These are phyloP conservation scores for Cucumis hystrix DNA, from an alignment of 306 rosid genomes.

Conservation along the genomic window DNA sequence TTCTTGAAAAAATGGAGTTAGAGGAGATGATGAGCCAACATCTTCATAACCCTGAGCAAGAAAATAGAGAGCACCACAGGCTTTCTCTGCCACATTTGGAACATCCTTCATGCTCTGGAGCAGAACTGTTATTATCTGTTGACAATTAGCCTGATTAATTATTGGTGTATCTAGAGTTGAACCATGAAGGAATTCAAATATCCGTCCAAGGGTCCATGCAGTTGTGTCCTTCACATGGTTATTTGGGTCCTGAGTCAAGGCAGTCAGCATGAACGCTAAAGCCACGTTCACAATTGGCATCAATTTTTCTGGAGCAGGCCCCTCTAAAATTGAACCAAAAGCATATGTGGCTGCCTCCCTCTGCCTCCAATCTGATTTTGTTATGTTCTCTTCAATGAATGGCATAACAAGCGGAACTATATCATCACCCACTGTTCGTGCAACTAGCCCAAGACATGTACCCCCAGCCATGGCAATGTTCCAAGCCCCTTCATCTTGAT, in stretches of 20 bases:
- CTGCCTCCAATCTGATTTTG: slow-evolving; percentile 88
- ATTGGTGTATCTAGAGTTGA: slow-evolving; percentile 68
- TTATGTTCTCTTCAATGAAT: slow-evolving; percentile 77
- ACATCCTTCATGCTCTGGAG: slow-evolving; percentile 88
- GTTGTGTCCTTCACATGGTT: slow-evolving; percentile 93
- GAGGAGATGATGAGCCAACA: slow-evolving; percentile 44
- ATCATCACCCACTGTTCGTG: slow-evolving; percentile 86
- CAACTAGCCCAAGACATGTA: slow-evolving; percentile 86
- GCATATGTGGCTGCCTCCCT: slow-evolving; percentile 96
- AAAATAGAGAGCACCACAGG: slow-evolving; percentile 90
- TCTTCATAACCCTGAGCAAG: slow-evolving; percentile 93
- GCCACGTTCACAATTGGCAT: slow-evolving; percentile 69
- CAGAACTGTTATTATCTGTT: slow-evolving; percentile 66
- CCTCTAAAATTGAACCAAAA: slow-evolving; percentile 88
- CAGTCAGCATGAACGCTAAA: slow-evolving; percentile 65
- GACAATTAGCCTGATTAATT: slow-evolving; percentile 61
- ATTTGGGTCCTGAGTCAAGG: slow-evolving; percentile 65
- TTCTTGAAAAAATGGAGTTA: slow-evolving; percentile 74
- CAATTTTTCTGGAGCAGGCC: slow-evolving; percentile 85
- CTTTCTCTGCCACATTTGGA: slow-evolving; percentile 96
- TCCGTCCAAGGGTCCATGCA: slow-evolving; percentile 97
- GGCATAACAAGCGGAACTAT: slow-evolving; percentile 90
- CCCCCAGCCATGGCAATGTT: slow-evolving; percentile 99
- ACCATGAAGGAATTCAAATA: slow-evolving; percentile 86
- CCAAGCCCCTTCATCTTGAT: slow-evolving; percentile 98